Percentiles rank a stretch among this genome's conserved stretches.
phyloP scores from a whole-genome alignment of 2,329 filamentous ascomycete genomes.

The Fonsecaea pedrosoi region DNA sequence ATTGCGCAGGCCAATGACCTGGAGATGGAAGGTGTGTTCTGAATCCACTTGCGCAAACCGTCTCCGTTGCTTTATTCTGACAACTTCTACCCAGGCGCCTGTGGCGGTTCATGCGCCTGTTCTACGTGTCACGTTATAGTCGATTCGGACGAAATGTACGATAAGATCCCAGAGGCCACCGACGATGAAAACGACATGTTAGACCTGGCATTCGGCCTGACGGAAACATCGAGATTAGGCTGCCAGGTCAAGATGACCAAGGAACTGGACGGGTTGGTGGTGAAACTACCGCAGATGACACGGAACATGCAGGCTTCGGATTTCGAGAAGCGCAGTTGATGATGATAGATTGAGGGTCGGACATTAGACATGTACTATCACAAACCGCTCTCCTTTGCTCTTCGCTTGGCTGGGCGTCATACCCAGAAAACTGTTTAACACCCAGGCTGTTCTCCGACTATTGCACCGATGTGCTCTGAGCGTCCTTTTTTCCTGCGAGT shows the following conservation, averaged over 20 bases:
- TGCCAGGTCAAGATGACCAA: constrained; percentile 93
- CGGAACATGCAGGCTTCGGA: constrained; percentile 95
- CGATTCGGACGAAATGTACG: constrained; percentile 72
- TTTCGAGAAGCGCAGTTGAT: constrained; percentile 60
- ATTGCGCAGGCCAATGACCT: constrained; percentile 93
- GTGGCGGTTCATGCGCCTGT: constrained; percentile 91
- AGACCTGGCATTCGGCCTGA: constrained; percentile 86
- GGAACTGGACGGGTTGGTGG: constrained; percentile 83
- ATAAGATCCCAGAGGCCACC: constrained; percentile 77
- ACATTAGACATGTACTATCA: constrained; percentile 29
- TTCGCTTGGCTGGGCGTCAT: constrained; percentile 10
- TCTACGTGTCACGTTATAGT: constrained; percentile 94
- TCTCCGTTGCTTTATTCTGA: constrained; percentile 5
- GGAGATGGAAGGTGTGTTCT: constrained; percentile 82
- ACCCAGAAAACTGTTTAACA: background rate
- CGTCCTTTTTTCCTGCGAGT: constrained; percentile 66
- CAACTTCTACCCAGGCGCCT: constrained; percentile 66
- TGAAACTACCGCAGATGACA: constrained; percentile 90
- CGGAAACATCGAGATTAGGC: constrained; percentile 81
- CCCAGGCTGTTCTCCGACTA: background rate
- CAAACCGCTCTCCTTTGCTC: constrained; percentile 29
- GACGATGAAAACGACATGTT: constrained; percentile 90
- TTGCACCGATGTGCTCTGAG: constrained; percentile 11
- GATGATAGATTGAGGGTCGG: constrained; percentile 14
- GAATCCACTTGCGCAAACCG: background rate